Evolutionary conservation across 2,329 filamentous ascomycete species (phyloP).

Genomic region (Epichloe typhina): DNA sequence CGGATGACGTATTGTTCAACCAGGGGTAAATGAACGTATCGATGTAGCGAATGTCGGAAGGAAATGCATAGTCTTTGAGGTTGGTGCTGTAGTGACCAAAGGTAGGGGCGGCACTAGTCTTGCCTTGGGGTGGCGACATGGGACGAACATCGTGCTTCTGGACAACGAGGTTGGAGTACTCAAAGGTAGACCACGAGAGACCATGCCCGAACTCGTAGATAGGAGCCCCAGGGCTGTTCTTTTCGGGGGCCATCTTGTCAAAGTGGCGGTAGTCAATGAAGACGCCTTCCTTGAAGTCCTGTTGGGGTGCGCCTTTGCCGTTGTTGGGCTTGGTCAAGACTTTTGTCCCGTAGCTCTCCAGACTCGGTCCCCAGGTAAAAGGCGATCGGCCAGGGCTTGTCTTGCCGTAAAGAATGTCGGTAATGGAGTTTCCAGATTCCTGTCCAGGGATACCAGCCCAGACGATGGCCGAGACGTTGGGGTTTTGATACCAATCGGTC

Average conservation of each 20-base stretch:
- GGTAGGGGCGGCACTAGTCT: conserved; percentile 48
- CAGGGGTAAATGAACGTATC: conserved; percentile 56
- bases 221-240: conserved; percentile 32
- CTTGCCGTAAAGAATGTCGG: conserved; percentile 71
- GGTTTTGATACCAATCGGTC: conserved; percentile 58
- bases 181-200: conserved; percentile 67
- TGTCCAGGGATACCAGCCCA: conserved; percentile 71
- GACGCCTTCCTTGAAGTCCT: conserved; percentile 62
- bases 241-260: conserved; percentile 38
- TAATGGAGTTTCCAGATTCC: conserved; percentile 67
- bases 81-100: conserved; percentile 52
- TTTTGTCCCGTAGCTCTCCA: conserved; percentile 54
- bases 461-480: conserved; percentile 72
- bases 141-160: conserved; percentile 31
- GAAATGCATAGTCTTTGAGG: conserved; percentile 55
- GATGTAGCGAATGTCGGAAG: conserved; percentile 38
- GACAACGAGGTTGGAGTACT: conserved; percentile 55
- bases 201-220: conserved; percentile 75
- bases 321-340: conserved; percentile 59
- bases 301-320: conserved; percentile 50
- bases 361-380: conserved; percentile 64
- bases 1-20: conserved; percentile 51
- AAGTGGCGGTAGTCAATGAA: conserved; percentile 64
- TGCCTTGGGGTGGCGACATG: conserved; percentile 48
- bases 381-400: conserved; percentile 67